phyloP scores from a whole-genome alignment of 352 stramenopile genomes.

The Phytophthora nicotianae region DNA sequence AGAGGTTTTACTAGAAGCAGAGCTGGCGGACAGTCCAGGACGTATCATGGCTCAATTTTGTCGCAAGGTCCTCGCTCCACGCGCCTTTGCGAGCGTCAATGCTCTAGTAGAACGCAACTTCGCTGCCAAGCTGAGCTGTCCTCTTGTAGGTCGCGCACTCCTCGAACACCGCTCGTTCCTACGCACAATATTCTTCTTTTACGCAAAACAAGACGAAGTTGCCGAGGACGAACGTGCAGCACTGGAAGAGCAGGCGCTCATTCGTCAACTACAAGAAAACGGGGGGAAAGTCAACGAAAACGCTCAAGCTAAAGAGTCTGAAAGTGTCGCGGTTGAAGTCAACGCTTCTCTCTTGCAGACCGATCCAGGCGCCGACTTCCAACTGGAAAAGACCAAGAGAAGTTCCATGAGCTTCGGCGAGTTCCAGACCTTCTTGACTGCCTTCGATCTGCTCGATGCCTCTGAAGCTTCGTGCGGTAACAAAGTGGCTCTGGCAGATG shows the following conservation, averaged over 20 bases:
- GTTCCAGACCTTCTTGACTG: conserved; percentile 45
- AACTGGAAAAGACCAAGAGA: conserved; percentile 58
- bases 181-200: conserved; percentile 58
- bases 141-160: conserved; percentile 45
- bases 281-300: not conserved
- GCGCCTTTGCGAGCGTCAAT: conserved; percentile 22
- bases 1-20: conserved; percentile 2
- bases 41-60: conserved; percentile 52
- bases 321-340: not conserved
- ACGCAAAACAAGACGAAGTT: conserved; percentile 49
- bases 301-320: conserved; percentile 5
- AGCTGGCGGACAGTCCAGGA: conserved; percentile 21
- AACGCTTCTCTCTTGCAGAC: conserved; percentile 11
- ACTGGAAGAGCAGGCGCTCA: conserved; percentile 21
- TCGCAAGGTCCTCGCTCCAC: conserved; percentile 39
- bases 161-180: conserved; percentile 67
- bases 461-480: not conserved
- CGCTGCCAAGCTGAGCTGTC: conserved; percentile 44
- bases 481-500: conserved; percentile 30
- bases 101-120: conserved; percentile 43
- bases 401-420: conserved; percentile 61
- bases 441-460: conserved; percentile 35
- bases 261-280: conserved; percentile 23
- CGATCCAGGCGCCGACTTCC: conserved; percentile 29
- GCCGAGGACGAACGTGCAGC: conserved; percentile 25